Evolutionary conservation across 192 early-diverging fungal genomes (phyloP), one percentile per base, ranked within the genome.

Genomic region (Backusella circina): DNA sequence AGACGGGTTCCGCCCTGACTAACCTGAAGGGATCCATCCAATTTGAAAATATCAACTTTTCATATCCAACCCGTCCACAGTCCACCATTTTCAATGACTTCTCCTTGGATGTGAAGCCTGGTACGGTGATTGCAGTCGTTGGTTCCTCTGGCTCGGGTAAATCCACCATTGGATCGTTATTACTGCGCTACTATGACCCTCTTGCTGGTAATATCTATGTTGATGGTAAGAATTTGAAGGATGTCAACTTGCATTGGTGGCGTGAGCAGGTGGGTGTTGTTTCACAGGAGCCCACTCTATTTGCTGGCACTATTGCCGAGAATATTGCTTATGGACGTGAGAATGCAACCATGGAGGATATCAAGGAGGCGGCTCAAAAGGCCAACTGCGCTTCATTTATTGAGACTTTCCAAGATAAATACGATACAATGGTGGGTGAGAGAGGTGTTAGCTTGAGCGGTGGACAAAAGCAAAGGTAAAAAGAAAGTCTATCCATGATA

Each of bases 371-470:
- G 0, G 95, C 95, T 8, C 79, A 80, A 18, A 84, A 88, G 67
- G 95, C 95, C 65, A 93, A 94, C 77, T 87, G 89, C 71, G 87
- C 91, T 72, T 84, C 87, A 13, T 93, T 93, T 70, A 87, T 93
- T 75, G 69, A 74, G 1, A 28, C 70, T 16, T 84, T 92, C 44
- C 86, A 86, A 6, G 82, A 90, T 23, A 86, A 86, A 21, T 90
- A 88, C 47, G 68, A 87, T 8, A 88, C 86, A 13, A 50, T 77
- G 66, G 80, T 88, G 1, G 86, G 85, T 47, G 78, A 79, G 26
- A 82, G 84, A 21, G 84, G 83, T 16, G 68, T 83, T 35, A 76
- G 82, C 26, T 65, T 88, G 21, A 84, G 83, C 61, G 84, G 84
- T 32, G 86, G 87, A 2, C 87, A 89, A 65, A 87, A 87, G 44